Evolutionary conservation across 2,329 filamentous ascomycete genomes (phyloP).

Genomic region (Alternaria postmessia): DNA sequence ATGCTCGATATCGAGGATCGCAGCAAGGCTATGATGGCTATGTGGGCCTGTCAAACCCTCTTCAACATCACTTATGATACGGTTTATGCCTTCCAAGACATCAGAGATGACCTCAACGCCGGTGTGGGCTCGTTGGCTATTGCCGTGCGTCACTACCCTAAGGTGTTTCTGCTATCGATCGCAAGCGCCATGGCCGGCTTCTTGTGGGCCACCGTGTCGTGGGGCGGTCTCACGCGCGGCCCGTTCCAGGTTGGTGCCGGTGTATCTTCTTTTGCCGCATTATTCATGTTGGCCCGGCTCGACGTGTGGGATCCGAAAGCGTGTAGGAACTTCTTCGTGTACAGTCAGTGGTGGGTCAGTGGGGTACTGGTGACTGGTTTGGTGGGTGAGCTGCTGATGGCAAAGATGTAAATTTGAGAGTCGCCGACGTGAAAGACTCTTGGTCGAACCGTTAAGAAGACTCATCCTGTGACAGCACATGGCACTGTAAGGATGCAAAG

Average conservation of each 20-base stretch:
- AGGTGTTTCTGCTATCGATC: conserved; percentile 7
- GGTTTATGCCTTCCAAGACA: conserved; percentile 51
- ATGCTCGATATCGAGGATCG: neutral
- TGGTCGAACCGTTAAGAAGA: neutral
- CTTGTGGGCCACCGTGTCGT: conserved; percentile 9
- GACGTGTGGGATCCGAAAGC: conserved; percentile 1
- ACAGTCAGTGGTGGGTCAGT: conserved; percentile 13
- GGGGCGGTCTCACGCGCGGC: conserved; percentile 2
- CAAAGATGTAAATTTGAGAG: neutral
- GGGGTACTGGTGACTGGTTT: conserved; percentile 6
- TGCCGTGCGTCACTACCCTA: conserved; percentile 5
- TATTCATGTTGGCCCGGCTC: conserved; percentile 2
- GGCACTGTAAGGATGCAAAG: neutral
- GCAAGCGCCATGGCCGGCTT: conserved; percentile 12
- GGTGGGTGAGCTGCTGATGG: conserved; percentile 7
- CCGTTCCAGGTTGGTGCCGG: neutral
- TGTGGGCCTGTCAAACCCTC: conserved; percentile 4
- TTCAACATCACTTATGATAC: conserved; percentile 40
- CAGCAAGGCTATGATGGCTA: conserved; percentile 9
- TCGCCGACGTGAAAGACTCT: neutral
- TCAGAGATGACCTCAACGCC: conserved; percentile 46
- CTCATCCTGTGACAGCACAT: neutral
- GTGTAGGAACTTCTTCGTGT: conserved; percentile 9
- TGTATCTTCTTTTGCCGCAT: conserved; percentile 4
- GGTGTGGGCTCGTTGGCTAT: conserved; percentile 40